Percentiles rank a stretch among this genome's conserved stretches.
phyloP scores from a whole-genome alignment of 345 rosid species.

The Citrus medica region DNA sequence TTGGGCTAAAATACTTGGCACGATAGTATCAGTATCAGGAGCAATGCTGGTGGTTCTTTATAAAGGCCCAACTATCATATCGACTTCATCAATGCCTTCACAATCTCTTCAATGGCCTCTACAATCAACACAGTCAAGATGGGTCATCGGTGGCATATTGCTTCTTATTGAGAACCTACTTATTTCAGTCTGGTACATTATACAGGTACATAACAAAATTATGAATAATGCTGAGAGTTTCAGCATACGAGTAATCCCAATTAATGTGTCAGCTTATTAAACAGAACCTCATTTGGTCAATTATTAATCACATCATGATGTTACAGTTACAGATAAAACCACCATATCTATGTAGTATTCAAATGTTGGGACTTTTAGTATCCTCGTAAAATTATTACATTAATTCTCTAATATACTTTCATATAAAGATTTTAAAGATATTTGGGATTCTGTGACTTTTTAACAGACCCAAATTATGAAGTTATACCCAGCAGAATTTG shows the following conservation, averaged over 20 bases:
- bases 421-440: neutral
- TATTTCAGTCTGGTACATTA: slow-evolving; percentile 21
- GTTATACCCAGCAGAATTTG: slow-evolving; percentile 36
- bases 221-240: too few species aligned
- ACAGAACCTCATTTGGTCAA: too few species aligned
- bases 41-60: slow-evolving; percentile 32
- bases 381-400: too few species aligned
- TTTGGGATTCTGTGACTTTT: neutral
- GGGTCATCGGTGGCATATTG: slow-evolving; percentile 35
- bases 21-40: slow-evolving; percentile 30
- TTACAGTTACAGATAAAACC: too few species aligned
- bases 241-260: too few species aligned
- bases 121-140: slow-evolving; percentile 13
- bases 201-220: slow-evolving; percentile 21
- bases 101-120: neutral
- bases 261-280: too few species aligned
- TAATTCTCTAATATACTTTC: too few species aligned
- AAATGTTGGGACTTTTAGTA: too few species aligned
- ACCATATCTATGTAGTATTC: too few species aligned
- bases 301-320: too few species aligned
- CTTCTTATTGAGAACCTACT: slow-evolving; percentile 20
- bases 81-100: neutral
- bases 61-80: slow-evolving; percentile 24
- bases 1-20: slow-evolving; percentile 27
- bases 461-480: slow-evolving; percentile 39